These are phyloP conservation scores for Candida sanyaensis DNA, from an alignment of 1,139 yeast genomes.

Conservation along the genomic window DNA sequence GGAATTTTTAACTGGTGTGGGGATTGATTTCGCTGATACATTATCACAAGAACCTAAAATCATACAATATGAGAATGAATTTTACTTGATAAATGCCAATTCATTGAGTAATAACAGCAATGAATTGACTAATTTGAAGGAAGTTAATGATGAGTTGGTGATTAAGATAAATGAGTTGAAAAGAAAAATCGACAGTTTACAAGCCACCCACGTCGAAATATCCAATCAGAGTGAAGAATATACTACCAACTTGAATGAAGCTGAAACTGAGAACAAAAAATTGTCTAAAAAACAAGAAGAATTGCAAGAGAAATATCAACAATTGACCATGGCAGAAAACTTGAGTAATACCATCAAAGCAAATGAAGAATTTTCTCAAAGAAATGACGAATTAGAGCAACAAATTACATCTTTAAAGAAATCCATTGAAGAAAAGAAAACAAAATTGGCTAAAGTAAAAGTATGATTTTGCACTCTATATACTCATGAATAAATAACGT, in stretches of 20 bases:
- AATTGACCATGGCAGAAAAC: constrained; percentile 48
- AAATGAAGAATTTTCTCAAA: constrained; percentile 40
- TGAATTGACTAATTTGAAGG: constrained; percentile 42
- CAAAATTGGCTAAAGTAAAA: constrained; percentile 18
- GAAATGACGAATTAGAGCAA: constrained; percentile 38
- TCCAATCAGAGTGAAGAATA: constrained; percentile 36
- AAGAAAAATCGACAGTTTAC: constrained; percentile 32
- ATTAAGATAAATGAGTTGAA: constrained; percentile 30
- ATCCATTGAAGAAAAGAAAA: constrained; percentile 21
- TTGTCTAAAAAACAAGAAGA: constrained; percentile 20
- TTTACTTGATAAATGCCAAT: constrained; percentile 42
- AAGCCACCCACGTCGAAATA: constrained; percentile 42
- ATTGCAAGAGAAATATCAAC: constrained; percentile 33
- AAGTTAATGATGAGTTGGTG: constrained; percentile 36
- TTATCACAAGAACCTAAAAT: constrained; percentile 29
- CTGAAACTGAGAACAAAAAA: constrained; percentile 23
- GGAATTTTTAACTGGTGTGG: constrained; percentile 22
- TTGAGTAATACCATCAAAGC: constrained; percentile 48
- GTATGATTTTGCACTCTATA: background rate
- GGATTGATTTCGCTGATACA: constrained; percentile 17
- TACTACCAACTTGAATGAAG: constrained; percentile 26
- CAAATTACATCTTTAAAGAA: constrained; percentile 29
- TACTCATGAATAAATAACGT: background rate
- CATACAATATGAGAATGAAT: constrained; percentile 48
- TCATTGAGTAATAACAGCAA: constrained; percentile 40